These are phyloP conservation scores for Pichia ethanolica DNA, from an alignment of 805 yeast species.

Conservation along the genomic window DNA sequence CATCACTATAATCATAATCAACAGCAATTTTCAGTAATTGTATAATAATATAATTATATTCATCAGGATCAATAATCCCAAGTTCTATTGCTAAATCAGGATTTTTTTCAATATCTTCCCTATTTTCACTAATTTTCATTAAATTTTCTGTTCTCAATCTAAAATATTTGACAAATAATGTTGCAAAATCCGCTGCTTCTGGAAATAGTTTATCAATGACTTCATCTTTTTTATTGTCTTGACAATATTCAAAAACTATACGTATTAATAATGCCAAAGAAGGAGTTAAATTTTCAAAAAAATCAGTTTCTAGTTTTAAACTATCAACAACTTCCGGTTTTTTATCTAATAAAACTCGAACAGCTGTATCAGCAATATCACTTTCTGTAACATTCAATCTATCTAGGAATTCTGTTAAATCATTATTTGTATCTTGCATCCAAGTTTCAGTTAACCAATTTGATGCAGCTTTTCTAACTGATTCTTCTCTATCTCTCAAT, in stretches of 20 bases:
- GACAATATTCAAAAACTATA: constrained; percentile 59
- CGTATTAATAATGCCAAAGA: constrained; percentile 71
- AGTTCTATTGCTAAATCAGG: constrained; percentile 11
- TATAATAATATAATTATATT: constrained; percentile 63
- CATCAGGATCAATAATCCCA: constrained; percentile 41
- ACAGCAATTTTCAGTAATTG: constrained; percentile 64
- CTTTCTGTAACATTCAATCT: constrained; percentile 64
- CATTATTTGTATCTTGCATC: constrained; percentile 62
- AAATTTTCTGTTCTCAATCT: constrained; percentile 34
- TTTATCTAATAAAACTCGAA: constrained; percentile 52
- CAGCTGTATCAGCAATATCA: constrained; percentile 57
- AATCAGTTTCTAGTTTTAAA: constrained; percentile 52
- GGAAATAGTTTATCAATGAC: constrained; percentile 66
- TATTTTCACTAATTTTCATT: constrained; percentile 19
- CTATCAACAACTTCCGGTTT: constrained; percentile 57
- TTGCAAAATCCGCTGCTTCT: constrained; percentile 67
- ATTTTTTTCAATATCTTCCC: constrained; percentile 15
- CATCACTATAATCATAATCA: constrained; percentile 81
- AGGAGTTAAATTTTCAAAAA: constrained; percentile 64
- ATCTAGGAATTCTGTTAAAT: constrained; percentile 64
- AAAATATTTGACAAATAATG: constrained; percentile 48
- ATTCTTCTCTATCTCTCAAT: constrained; percentile 71
- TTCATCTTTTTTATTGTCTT: constrained; percentile 41
- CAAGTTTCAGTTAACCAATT: constrained; percentile 65
- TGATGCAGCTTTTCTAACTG: constrained; percentile 64